A percentile compares a stretch with the other conserved stretches of the same genome.
Evolutionary conservation across 768 basidiomycete genomes (phyloP).

Genomic region (Pholiota molesta): DNA sequence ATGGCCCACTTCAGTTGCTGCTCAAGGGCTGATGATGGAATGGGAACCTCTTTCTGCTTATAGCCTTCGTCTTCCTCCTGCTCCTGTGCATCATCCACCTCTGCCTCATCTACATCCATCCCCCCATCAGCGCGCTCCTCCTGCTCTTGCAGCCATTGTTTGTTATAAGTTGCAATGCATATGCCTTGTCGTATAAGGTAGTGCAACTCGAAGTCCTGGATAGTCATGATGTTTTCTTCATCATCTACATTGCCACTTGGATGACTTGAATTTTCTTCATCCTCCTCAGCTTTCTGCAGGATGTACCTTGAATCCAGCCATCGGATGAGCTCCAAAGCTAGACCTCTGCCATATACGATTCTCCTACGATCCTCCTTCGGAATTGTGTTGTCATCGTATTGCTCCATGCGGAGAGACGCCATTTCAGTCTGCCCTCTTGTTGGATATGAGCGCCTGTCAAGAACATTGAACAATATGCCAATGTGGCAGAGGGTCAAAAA

Average conservation of each 20-base stretch:
- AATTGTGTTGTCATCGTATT: slow-evolving; percentile 4
- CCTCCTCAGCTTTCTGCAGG: neutral
- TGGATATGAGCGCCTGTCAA: slow-evolving; percentile 1
- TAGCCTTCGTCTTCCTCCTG: neutral
- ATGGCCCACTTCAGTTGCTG: neutral
- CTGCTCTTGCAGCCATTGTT: neutral
- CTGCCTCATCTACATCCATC: neutral
- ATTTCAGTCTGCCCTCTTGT: no score
- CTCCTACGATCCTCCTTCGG: neutral
- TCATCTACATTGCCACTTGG: neutral
- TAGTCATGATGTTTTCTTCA: neutral
- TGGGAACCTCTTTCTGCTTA: neutral
- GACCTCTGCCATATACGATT: slow-evolving; percentile 4
- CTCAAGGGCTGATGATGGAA: neutral
- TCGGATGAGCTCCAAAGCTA: neutral
- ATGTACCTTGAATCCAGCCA: slow-evolving; percentile 1
- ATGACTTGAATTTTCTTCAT: neutral
- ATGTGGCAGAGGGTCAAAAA: slow-evolving; percentile 1
- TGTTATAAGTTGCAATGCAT: neutral
- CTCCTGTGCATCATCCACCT: no score
- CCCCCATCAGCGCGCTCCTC: neutral
- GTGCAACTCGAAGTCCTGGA: neutral
- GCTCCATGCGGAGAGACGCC: neutral
- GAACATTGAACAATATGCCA: slow-evolving; percentile 4
- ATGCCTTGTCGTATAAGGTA: neutral